These are phyloP conservation scores for Monosporascus sp. DNA, from an alignment of 2,329 filamentous ascomycete species.

Conservation along the genomic window DNA sequence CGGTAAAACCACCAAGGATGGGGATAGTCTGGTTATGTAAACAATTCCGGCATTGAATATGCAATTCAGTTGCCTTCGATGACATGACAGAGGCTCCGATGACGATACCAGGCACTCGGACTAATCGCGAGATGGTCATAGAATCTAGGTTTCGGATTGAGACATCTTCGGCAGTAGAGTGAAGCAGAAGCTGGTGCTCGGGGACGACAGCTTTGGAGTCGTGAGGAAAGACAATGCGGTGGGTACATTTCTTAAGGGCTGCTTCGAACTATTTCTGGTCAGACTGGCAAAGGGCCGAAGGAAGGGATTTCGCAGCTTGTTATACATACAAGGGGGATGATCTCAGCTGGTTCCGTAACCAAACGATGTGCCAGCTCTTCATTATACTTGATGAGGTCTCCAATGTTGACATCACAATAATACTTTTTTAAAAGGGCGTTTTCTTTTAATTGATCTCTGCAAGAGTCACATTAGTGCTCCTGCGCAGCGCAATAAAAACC, in stretches of 20 bases:
- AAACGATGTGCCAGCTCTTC: conserved; percentile 90
- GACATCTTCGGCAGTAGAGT: conserved; percentile 84
- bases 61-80: conserved; percentile 83
- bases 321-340: conserved; percentile 76
- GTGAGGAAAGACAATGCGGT: conserved; percentile 85
- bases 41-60: conserved; percentile 86
- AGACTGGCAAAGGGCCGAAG: conserved; percentile 2
- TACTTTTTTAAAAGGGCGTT: conserved; percentile 93
- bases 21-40: conserved; percentile 63
- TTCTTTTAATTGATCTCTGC: conserved; percentile 87
- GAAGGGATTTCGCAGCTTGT: background rate
- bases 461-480: conserved; percentile 21
- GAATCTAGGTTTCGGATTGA: conserved; percentile 94
- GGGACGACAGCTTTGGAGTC: conserved; percentile 64
- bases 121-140: conserved; percentile 86
- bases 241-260: conserved; percentile 85
- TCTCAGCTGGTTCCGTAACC: conserved; percentile 82
- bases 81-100: conserved; percentile 96
- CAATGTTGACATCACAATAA: conserved; percentile 93
- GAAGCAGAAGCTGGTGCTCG: conserved; percentile 88
- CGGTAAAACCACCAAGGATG: conserved; percentile 80
- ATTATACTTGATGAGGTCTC: conserved; percentile 91
- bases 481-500: background rate
- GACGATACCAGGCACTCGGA: conserved; percentile 93
- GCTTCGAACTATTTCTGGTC: conserved; percentile 67